phyloP scores from a whole-genome alignment of 768 basidiomycete genomes.

The Xerocomellus amylosporus region DNA sequence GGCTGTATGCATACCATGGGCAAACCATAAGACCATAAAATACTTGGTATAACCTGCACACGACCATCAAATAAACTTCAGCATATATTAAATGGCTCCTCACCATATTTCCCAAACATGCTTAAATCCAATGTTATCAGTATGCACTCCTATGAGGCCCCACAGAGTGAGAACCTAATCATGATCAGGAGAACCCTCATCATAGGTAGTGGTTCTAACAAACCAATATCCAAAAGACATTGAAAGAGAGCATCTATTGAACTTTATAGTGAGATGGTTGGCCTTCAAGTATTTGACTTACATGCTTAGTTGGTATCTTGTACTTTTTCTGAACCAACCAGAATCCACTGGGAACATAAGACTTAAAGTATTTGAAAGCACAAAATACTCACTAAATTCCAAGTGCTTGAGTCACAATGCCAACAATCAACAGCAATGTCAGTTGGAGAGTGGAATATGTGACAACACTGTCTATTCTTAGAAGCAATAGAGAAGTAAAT shows the following conservation, averaged over 20 bases:
- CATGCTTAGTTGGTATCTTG: conserved; percentile 62
- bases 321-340: conserved; percentile 69
- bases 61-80: neutral
- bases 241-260: conserved; percentile 65
- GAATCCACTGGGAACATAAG: conserved; percentile 42
- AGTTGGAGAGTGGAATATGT: conserved; percentile 70
- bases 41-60: conserved; percentile 59
- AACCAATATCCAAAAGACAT: conserved; percentile 70
- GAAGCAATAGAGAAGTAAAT: neutral
- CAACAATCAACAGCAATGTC: conserved; percentile 64
- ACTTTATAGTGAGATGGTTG: neutral
- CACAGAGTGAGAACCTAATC: conserved; percentile 60
- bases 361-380: neutral
- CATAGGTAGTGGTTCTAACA: conserved; percentile 11
- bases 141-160: conserved; percentile 77
- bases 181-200: neutral
- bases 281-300: neutral
- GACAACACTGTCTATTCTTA: conserved; percentile 47
- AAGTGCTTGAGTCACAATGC: conserved; percentile 59
- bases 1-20: conserved; percentile 80
- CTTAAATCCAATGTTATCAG: conserved; percentile 73
- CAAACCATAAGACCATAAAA: conserved; percentile 73
- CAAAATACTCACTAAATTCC: conserved; percentile 58
- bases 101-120: conserved; percentile 81
- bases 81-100: neutral